Percentiles rank a stretch among this genome's conserved stretches.
Evolutionary conservation across 768 basidiomycete species (phyloP).

Genomic region (Gymnopilus junonius): DNA sequence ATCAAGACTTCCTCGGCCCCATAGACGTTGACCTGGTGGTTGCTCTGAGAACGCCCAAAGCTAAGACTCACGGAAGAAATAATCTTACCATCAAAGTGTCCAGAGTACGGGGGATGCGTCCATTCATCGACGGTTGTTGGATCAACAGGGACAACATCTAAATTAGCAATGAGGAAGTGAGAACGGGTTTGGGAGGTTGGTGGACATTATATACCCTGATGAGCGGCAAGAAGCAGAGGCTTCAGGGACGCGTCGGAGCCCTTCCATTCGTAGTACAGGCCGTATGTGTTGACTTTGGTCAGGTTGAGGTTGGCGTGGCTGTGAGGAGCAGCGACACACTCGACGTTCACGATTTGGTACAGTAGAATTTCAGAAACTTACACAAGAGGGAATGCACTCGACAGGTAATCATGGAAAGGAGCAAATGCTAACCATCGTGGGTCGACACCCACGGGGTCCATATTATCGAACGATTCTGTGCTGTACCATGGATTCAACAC

Average conservation of each 20-base stretch:
- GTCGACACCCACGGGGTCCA: constrained; percentile 52
- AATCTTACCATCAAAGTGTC: constrained; percentile 55
- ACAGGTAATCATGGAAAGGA: constrained; percentile 59
- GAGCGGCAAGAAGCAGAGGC: constrained; percentile 70
- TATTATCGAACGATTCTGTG: constrained; percentile 57
- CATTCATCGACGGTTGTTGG: constrained; percentile 58
- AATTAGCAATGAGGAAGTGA: not conserved
- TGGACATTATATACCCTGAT: constrained; percentile 52
- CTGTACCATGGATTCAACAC: constrained; percentile 28
- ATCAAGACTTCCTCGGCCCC: constrained; percentile 78
- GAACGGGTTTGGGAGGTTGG: not conserved
- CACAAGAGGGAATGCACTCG: constrained; percentile 59
- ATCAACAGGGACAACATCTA: constrained; percentile 74
- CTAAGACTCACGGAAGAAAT: not conserved
- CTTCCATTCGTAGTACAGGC: constrained; percentile 73
- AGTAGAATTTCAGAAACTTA: constrained; percentile 39
- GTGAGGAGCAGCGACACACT: not conserved
- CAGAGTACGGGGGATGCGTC: constrained; percentile 67
- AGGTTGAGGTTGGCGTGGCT: constrained; percentile 64
- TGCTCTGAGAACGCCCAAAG: not conserved
- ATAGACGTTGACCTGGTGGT: constrained; percentile 51
- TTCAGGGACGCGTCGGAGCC: constrained; percentile 66
- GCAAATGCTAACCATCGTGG: constrained; percentile 59
- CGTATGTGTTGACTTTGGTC: constrained; percentile 78
- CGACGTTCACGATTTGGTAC: not conserved